A percentile compares a stretch with the other conserved stretches of the same genome.
Conservation (phyloP, 441 rosid genomes). For the Aquilaria agallochum region DNA sequence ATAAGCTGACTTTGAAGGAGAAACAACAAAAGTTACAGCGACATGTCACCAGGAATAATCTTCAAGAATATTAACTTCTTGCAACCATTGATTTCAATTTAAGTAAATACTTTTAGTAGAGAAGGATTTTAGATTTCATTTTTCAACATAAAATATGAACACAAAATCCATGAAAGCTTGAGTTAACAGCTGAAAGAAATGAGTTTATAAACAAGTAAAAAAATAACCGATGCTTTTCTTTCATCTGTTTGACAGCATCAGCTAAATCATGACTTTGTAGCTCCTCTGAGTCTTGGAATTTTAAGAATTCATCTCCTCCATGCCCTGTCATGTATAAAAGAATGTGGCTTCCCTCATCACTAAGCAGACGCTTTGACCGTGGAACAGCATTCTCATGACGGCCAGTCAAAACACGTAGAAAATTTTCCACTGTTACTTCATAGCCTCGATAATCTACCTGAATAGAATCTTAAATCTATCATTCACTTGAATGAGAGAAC, state of each 20-base stretch:
- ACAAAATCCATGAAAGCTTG: background rate
- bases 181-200: conserved; percentile 12
- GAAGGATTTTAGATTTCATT: no score
- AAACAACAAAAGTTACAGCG: background rate
- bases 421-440: conserved; percentile 92
- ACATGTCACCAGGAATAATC: background rate
- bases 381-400: conserved; percentile 92
- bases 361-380: conserved; percentile 94
- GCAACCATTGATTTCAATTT: background rate
- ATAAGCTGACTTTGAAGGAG: no score
- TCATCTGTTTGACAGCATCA: conserved; percentile 99
- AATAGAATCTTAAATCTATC: background rate
- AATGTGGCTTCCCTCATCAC: conserved; percentile 99
- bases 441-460: conserved; percentile 98
- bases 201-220: conserved; percentile 5
- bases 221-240: conserved; percentile 78
- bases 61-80: background rate
- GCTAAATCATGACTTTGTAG: conserved; percentile 99
- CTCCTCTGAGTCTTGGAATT: conserved; percentile 98
- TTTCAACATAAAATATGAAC: no score
- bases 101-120: no score
- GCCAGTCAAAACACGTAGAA: conserved; percentile 88
- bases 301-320: conserved; percentile 95
- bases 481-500: no score
- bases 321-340: conserved; percentile 99